Base-by-base conservation (phyloP, 495 filamentous ascomycete genomes). In the Parachaetomium inaequale region DNA sequence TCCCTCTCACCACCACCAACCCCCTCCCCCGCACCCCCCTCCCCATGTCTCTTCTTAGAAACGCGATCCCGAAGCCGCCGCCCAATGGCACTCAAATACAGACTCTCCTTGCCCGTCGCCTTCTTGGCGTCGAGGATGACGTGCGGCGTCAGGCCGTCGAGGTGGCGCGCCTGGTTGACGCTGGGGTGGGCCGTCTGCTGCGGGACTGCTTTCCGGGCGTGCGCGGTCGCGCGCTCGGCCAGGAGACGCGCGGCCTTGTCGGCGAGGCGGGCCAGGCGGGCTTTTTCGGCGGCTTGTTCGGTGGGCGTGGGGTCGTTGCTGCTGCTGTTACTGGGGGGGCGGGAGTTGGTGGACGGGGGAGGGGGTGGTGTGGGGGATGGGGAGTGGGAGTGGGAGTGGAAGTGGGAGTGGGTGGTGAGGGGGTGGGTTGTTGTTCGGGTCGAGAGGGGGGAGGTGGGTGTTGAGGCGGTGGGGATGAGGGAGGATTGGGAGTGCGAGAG, bases 81-180 rank as follows among this genome's bases (percentile, higher is more conserved):
- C 7, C 84, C 84, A 52, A 93, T 89, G 60, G 88, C 86, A 55
- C 87, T 83, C 0, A 96, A 75, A 76, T 90, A 92, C 45, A 87
- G 80, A 3, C 86, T 87, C 66, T 93, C 89, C 32, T 87, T 78
- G 43, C 81, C 79, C 55, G 76, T 76, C 36, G 80, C 79, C 67
- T 79, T 79, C 45, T 82, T 79, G n/a, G 82, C 81, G 59, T 84
- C 81, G 53, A 80, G 73, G 64, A 84, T 81, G 60, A 84, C 70
- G 68, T 83, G 78, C 26, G 82, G 80, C 3, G 69, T 59, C 6
- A 82, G 70, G 23, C 74, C 70, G 4, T 72, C 66, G 12, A 84
- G 75, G 65, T 84, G 80, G 38, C 73, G 64, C 8, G 81, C 74
- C 26, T 68, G 63, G 69, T 82, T 83, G 59, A 74, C 63, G 28